A percentile compares a stretch with the other conserved stretches of the same genome.
phyloP scores from a whole-genome alignment of 2,329 filamentous ascomycete species.

The Botrytis paeoniae region DNA sequence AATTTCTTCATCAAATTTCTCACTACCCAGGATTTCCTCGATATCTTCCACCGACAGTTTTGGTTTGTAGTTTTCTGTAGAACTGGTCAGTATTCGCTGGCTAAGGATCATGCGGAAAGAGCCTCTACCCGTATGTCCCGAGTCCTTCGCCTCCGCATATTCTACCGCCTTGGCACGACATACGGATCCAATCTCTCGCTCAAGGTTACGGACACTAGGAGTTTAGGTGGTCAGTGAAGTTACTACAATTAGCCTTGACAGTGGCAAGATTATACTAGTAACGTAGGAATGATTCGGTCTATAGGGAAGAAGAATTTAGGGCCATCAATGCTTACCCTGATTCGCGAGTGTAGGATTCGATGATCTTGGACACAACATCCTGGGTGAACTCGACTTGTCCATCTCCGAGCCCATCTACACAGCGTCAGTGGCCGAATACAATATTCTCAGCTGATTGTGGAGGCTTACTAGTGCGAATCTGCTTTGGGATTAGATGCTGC shows the following conservation, averaged over 20 bases:
- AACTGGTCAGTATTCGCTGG: slow-evolving; percentile 16
- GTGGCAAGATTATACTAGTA: background rate
- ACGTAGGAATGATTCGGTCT: background rate
- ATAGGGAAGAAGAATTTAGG: background rate
- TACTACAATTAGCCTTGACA: background rate
- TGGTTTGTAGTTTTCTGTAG: slow-evolving; percentile 64
- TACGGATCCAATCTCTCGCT: slow-evolving; percentile 91
- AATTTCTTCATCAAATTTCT: slow-evolving; percentile 93
- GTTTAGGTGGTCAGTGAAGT: slow-evolving; percentile 16
- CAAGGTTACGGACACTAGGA: slow-evolving; percentile 82
- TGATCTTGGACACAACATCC: slow-evolving; percentile 90
- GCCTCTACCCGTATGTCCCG: slow-evolving; percentile 45
- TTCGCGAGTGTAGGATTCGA: slow-evolving; percentile 94
- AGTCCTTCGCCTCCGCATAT: slow-evolving; percentile 85
- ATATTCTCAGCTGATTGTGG: slow-evolving; percentile 12
- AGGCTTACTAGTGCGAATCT: slow-evolving; percentile 67
- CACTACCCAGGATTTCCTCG: slow-evolving; percentile 86
- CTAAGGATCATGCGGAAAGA: background rate
- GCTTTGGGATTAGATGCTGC: slow-evolving; percentile 93
- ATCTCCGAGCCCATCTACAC: slow-evolving; percentile 65
- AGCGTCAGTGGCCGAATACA: slow-evolving; percentile 26
- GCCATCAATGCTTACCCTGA: slow-evolving; percentile 43
- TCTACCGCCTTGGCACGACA: slow-evolving; percentile 95
- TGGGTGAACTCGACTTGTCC: slow-evolving; percentile 74
- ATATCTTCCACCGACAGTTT: slow-evolving; percentile 74